Conservation (phyloP, 2,329 filamentous ascomycete genomes). For the Cryphonectria radicalis region DNA sequence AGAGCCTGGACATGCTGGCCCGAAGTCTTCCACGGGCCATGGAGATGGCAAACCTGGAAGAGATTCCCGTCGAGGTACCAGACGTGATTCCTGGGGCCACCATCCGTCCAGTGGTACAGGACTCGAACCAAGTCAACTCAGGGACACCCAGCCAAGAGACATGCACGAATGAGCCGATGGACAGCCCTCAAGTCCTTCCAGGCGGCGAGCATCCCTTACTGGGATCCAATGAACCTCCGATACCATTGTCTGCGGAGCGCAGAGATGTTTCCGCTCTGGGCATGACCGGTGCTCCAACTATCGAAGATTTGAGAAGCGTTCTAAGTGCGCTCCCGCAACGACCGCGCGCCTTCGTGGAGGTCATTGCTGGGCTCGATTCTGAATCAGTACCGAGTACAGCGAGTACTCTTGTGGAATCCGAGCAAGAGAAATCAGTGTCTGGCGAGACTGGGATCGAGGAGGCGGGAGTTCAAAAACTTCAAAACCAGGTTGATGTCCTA, state of each 20-base stretch:
- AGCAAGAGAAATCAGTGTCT: not conserved
- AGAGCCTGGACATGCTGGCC: slow-evolving; percentile 8
- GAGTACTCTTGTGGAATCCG: not conserved
- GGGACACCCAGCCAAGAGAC: not conserved
- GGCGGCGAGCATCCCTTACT: not conserved
- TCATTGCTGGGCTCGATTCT: not conserved
- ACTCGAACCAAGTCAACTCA: not conserved
- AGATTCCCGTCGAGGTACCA: slow-evolving; percentile 16
- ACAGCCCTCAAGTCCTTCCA: not conserved
- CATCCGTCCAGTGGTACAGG: not conserved
- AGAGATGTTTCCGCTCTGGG: not conserved
- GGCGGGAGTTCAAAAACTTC: not conserved
- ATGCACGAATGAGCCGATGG: not conserved
- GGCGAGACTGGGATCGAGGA: not conserved
- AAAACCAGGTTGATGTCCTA: not conserved
- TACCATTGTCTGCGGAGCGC: not conserved
- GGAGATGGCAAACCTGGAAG: slow-evolving; percentile 21
- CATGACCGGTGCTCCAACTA: not conserved
- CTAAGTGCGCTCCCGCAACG: not conserved
- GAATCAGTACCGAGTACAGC: not conserved
- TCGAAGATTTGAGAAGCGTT: not conserved
- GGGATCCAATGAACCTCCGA: not conserved
- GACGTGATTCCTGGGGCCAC: slow-evolving; percentile 4
- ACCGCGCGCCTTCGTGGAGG: not conserved
- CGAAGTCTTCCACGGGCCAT: slow-evolving; percentile 13